Evolutionary conservation across 2,329 filamentous ascomycete genomes (phyloP).

Genomic region (Calonectria henricotiae): DNA sequence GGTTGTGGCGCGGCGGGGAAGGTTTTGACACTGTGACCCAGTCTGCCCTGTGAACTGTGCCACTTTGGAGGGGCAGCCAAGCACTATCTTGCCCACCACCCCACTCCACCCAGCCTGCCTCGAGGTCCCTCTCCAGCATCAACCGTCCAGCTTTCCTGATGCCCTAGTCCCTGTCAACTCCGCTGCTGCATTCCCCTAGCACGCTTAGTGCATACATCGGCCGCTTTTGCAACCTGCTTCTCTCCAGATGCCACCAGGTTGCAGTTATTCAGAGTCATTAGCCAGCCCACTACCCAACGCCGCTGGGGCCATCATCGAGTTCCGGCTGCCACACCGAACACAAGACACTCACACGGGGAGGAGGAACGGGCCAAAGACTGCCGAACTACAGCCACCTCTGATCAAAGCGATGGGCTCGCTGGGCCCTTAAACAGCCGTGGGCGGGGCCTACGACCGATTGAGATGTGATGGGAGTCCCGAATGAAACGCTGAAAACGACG

Average conservation of each 20-base stretch:
- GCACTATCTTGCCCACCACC: conserved; percentile 12
- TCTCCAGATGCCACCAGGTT: conserved; percentile 9
- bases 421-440: conserved; percentile 24
- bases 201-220: conserved; percentile 6
- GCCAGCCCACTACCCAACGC: conserved; percentile 13
- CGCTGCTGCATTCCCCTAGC: conserved; percentile 7
- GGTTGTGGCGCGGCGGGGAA: conserved; percentile 19
- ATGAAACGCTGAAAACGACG: conserved; percentile 24
- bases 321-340: conserved; percentile 14
- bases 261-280: neutral
- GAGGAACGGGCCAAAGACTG: neutral
- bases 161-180: conserved; percentile 25
- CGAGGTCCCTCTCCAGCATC: conserved; percentile 11
- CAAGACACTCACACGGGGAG: neutral
- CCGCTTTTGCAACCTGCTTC: conserved; percentile 1
- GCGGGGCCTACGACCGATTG: conserved; percentile 24
- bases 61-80: conserved; percentile 17
- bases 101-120: conserved; percentile 11
- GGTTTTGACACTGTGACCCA: conserved; percentile 31
- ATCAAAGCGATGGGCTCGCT: conserved; percentile 24
- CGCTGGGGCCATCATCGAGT: conserved; percentile 20
- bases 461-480: conserved; percentile 29
- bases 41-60: conserved; percentile 23
- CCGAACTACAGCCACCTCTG: conserved; percentile 13
- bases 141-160: conserved; percentile 3